phyloP scores from a whole-genome alignment of 192 early-diverging fungal species.

The Coemansia sp. region DNA sequence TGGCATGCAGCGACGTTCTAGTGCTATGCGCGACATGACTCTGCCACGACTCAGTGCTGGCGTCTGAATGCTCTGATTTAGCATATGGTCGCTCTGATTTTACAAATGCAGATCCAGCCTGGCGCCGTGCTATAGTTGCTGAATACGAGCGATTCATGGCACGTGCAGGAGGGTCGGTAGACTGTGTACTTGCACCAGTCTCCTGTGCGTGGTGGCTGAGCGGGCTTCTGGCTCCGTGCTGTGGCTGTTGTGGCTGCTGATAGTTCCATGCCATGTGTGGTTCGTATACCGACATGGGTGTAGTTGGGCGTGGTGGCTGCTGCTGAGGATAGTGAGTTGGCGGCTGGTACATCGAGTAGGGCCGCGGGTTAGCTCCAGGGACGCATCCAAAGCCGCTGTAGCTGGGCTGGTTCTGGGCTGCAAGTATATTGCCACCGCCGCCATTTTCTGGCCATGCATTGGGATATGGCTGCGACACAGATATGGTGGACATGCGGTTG shows the following conservation, averaged over 20 bases:
- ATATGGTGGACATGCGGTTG: slow-evolving; percentile 6
- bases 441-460: slow-evolving; percentile 17
- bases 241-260: slow-evolving; percentile 8
- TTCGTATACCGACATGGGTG: slow-evolving; percentile 6
- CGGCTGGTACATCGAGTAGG: neutral
- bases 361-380: too few relatives aligned
- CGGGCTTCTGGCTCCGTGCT: slow-evolving; percentile 3
- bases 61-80: slow-evolving; percentile 16
- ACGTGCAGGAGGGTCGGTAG: neutral
- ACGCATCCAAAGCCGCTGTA: too few relatives aligned
- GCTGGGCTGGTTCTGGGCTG: neutral
- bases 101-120: slow-evolving; percentile 28
- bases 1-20: slow-evolving; percentile 23
- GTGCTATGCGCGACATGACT: slow-evolving; percentile 33
- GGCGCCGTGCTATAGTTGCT: slow-evolving; percentile 15
- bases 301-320: slow-evolving; percentile 13
- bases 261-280: slow-evolving; percentile 8
- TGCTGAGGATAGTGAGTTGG: neutral
- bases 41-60: slow-evolving; percentile 49
- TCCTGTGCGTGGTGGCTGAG: slow-evolving; percentile 11
- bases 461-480: slow-evolving; percentile 2
- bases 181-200: neutral
- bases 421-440: slow-evolving; percentile 21
- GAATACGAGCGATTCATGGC: neutral
- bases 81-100: slow-evolving; percentile 14